A percentile compares a stretch with the other conserved stretches of the same genome.
phyloP scores from a whole-genome alignment of 2,329 filamentous ascomycete genomes.

The Scytalidium sp. region DNA sequence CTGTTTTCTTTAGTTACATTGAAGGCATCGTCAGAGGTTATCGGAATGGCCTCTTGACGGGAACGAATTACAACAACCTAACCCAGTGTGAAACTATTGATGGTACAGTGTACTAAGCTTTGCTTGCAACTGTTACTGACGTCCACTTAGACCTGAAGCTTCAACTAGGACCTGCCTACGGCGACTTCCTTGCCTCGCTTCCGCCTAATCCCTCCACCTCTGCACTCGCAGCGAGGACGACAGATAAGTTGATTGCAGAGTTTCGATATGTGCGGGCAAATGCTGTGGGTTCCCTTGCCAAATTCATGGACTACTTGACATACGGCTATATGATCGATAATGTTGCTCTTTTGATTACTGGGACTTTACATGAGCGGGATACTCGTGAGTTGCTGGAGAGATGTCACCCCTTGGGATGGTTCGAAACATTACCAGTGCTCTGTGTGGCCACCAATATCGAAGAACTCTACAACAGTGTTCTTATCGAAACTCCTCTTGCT shows the following conservation, averaged over 20 bases:
- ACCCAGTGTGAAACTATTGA: slow-evolving; percentile 98
- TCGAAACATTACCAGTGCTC: slow-evolving; percentile 97
- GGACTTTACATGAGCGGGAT: slow-evolving; percentile 94
- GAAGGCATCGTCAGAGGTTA: slow-evolving; percentile 98
- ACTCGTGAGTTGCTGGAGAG: slow-evolving; percentile 92
- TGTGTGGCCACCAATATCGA: slow-evolving; percentile 98
- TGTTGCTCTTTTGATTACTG: slow-evolving; percentile 94
- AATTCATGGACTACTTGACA: slow-evolving; percentile 97
- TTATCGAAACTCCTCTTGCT: slow-evolving; percentile 94
- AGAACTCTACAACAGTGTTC: slow-evolving; percentile 95
- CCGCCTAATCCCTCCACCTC: slow-evolving; percentile 97
- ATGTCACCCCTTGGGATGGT: slow-evolving; percentile 97
- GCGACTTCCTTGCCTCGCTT: slow-evolving; percentile 90
- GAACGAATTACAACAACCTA: slow-evolving; percentile 90
- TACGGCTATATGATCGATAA: slow-evolving; percentile 99
- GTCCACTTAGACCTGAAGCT: slow-evolving; percentile 80
- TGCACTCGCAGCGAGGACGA: slow-evolving; percentile 88
- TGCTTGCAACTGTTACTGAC: slow-evolving; percentile 5
- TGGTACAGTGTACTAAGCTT: slow-evolving; percentile 53
- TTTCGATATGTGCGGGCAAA: slow-evolving; percentile 96
- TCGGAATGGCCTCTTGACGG: slow-evolving; percentile 86
- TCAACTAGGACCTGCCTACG: slow-evolving; percentile 93
- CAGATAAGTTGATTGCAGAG: slow-evolving; percentile 96
- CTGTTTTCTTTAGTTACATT: slow-evolving; percentile 70
- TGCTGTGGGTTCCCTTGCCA: slow-evolving; percentile 83